Evolutionary conservation across 208 protist species (phyloP), one percentile per base, ranked within the genome.

Genomic region (Crithidia bombi): DNA sequence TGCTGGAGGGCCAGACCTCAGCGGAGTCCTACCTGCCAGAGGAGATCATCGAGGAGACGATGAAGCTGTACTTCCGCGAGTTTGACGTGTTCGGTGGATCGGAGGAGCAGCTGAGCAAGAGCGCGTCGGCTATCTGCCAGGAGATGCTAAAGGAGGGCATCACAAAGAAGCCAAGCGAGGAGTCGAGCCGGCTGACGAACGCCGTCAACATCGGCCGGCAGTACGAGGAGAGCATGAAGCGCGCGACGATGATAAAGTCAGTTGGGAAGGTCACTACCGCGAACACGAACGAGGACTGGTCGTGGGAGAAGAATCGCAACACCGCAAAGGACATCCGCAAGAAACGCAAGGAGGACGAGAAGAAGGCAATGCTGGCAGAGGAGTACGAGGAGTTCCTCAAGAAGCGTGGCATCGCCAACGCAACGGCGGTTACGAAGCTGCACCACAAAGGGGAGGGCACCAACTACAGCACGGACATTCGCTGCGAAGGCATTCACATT

Each of bases 211-310:
- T 96, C 64, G 83, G 91, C 17, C 83, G 91, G 6, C 88, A 94
- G 71, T 96, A 94, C 80, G 88, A 96, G 64, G 91, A 96, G 63
- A 96, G 81, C 57, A 65, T 96, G 26, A 89, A 89, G 73, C 85
- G 86, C 19, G 88, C 91, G 26, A 90, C 82, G 12, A 85, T 92
- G 86, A 91, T 96, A 67, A 87, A 86, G 61, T 82, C 75, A 43
- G 91, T 96, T 6, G 91, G 91, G 26, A 93, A 93, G 69, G 81
- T 93, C 0, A 70, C 83, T 2, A 69, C 80, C 30, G 88, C 90
- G 15, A 97, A 97, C 81, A 92, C 89, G 7, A 97, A 97, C 81
- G 89, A 92, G 54, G 89, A 94, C 58, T 94, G 90, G 88, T 80
- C 86, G 33, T 97, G 92, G 90, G 88, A 97, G 78, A 85, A 80